Evolutionary conservation across 1,284 basidiomycete genomes (phyloP).

Genomic region (Polyporus tsugae): DNA sequence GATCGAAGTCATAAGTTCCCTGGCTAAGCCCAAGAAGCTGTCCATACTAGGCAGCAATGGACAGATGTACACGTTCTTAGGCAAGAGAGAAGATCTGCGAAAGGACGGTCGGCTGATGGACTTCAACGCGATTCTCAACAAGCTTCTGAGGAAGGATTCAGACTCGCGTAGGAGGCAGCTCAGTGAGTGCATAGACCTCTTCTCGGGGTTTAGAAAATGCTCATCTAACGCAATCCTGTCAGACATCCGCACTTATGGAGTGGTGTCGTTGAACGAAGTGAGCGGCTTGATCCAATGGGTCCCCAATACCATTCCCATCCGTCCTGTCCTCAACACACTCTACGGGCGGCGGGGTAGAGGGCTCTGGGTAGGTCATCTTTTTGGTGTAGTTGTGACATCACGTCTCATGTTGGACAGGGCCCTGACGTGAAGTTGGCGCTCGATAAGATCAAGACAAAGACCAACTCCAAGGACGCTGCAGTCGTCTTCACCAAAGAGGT

Average conservation of each 20-base stretch:
- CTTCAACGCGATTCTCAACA: constrained; percentile 98
- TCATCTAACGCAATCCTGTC: constrained; percentile 2
- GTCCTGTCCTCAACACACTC: constrained; percentile 79
- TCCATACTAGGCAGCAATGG: constrained; percentile 88
- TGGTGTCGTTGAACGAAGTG: constrained; percentile 96
- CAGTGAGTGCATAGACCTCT: constrained; percentile 58
- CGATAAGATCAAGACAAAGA: constrained; percentile 60
- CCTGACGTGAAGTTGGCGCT: constrained; percentile 64
- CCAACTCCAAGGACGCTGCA: constrained; percentile 59
- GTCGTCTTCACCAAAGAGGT: constrained; percentile 70
- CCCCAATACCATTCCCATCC: constrained; percentile 89
- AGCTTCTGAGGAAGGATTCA: constrained; percentile 92
- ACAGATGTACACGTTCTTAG: constrained; percentile 89
- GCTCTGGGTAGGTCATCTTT: constrained; percentile 62
- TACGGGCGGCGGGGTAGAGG: constrained; percentile 74
- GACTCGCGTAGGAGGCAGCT: constrained; percentile 91
- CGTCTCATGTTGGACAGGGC: constrained; percentile 25
- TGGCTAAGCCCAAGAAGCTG: constrained; percentile 94
- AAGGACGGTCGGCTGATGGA: constrained; percentile 99
- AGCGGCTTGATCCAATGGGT: constrained; percentile 99
- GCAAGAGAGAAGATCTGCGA: constrained; percentile 97
- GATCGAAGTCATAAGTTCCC: constrained; percentile 92
- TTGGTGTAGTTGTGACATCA: constrained; percentile 32
- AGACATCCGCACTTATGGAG: constrained; percentile 97
- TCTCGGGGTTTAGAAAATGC: constrained; percentile 12